A percentile compares a stretch with the other conserved stretches of the same genome.
Conservation (phyloP, 2,329 filamentous ascomycete species). For the Talaromyces sp. region DNA sequence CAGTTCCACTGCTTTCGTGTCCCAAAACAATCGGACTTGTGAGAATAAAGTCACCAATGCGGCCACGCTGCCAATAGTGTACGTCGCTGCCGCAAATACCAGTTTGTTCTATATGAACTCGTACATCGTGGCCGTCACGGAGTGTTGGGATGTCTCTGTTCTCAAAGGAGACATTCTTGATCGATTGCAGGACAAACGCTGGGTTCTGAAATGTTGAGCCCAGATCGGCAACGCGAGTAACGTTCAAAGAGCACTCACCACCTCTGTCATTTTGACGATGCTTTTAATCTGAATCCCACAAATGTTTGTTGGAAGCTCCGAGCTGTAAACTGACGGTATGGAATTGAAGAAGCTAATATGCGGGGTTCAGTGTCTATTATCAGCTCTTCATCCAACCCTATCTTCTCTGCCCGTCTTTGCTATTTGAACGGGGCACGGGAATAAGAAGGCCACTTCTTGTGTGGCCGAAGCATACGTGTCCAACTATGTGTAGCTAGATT, state of each 20-base stretch:
- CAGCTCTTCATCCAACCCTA: neutral
- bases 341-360: neutral
- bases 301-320: neutral
- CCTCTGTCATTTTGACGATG: neutral
- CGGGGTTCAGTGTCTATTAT: neutral
- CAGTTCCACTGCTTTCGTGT: neutral
- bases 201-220: neutral
- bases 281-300: neutral
- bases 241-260: neutral
- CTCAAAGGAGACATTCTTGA: neutral
- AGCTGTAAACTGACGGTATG: neutral
- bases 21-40: neutral
- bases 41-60: conserved; percentile 1
- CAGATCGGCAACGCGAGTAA: neutral
- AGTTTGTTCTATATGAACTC: conserved; percentile 3
- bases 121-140: neutral
- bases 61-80: conserved; percentile 3
- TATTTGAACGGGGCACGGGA: neutral
- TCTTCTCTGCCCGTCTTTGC: neutral
- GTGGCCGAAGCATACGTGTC: neutral
- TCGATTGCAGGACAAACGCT: neutral
- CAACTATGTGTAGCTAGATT: neutral
- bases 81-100: conserved; percentile 4
- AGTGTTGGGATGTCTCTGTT: neutral
- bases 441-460: neutral